These are phyloP conservation scores for Zarea fungicola DNA, from an alignment of 2,329 filamentous ascomycete genomes.

Conservation along the genomic window DNA sequence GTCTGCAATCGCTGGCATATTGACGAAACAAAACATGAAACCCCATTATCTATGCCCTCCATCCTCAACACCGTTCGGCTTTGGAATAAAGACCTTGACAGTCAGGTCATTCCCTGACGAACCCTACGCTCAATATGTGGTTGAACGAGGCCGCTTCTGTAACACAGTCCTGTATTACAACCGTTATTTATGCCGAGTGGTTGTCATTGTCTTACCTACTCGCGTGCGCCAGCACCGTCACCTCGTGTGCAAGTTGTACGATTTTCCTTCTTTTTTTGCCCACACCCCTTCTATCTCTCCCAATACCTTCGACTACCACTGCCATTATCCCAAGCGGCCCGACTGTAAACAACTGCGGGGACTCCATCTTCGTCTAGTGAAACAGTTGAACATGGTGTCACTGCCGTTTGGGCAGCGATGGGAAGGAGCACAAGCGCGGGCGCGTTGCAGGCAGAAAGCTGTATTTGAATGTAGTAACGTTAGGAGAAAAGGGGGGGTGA, in stretches of 20 bases:
- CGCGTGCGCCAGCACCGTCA: no score
- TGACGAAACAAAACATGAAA: background rate
- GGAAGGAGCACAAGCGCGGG: background rate
- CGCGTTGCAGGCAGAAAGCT: background rate
- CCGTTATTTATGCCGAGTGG: background rate
- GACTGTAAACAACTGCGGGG: conserved; percentile 5
- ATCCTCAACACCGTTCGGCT: no score
- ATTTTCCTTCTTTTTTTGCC: background rate
- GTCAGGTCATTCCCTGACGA: conserved; percentile 3
- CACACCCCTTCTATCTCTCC: background rate
- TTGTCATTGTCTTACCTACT: background rate
- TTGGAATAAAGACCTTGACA: background rate
- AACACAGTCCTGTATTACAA: background rate
- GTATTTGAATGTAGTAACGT: no score
- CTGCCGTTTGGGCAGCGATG: background rate
- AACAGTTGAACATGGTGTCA: background rate
- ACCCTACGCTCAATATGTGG: background rate
- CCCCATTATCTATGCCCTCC: no score
- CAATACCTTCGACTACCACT: background rate
- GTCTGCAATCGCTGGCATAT: background rate
- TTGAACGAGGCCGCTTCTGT: background rate
- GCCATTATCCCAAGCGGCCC: conserved; percentile 1
- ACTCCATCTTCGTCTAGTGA: conserved; percentile 8
- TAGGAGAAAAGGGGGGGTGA: no score
- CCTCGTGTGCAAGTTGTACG: background rate